Conservation (phyloP, 2,329 filamentous ascomycete genomes). For the Ophiocordyceps camponoti-saundersi region DNA sequence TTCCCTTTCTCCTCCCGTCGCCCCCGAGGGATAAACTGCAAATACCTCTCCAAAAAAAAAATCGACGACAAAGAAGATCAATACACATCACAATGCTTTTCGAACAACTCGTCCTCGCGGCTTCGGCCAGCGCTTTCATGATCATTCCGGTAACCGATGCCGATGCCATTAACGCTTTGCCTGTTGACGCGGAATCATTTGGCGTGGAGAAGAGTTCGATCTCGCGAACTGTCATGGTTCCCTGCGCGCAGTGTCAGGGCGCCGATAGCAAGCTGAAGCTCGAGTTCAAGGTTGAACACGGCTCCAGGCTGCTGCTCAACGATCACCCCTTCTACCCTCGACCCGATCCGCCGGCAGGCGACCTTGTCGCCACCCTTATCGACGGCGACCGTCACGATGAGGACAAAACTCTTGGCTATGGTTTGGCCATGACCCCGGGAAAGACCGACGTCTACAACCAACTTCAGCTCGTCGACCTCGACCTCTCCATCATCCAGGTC, state of each 20-base stretch:
- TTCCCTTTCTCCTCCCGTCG: not conserved
- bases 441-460: constrained; percentile 22
- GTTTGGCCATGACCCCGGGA: constrained; percentile 22
- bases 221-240: constrained; percentile 25
- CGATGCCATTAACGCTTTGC: constrained; percentile 23
- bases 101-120: constrained; percentile 15
- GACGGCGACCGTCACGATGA: constrained; percentile 18
- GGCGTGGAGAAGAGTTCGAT: constrained; percentile 17
- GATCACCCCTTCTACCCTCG: constrained; percentile 42
- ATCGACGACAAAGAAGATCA: not conserved
- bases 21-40: not conserved
- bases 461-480: constrained; percentile 29
- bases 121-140: constrained; percentile 28
- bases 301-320: constrained; percentile 37
- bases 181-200: constrained; percentile 17
- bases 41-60: not conserved
- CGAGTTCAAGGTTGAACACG: constrained; percentile 32
- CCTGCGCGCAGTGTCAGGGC: constrained; percentile 37
- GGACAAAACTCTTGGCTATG: constrained; percentile 29
- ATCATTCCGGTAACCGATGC: constrained; percentile 30
- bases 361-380: constrained; percentile 27
- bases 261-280: constrained; percentile 29
- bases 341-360: constrained; percentile 23
- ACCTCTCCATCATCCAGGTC: constrained; percentile 43
- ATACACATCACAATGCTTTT: constrained; percentile 13